phyloP scores from a whole-genome alignment of 768 basidiomycete species.

The Lentinula edodes region DNA sequence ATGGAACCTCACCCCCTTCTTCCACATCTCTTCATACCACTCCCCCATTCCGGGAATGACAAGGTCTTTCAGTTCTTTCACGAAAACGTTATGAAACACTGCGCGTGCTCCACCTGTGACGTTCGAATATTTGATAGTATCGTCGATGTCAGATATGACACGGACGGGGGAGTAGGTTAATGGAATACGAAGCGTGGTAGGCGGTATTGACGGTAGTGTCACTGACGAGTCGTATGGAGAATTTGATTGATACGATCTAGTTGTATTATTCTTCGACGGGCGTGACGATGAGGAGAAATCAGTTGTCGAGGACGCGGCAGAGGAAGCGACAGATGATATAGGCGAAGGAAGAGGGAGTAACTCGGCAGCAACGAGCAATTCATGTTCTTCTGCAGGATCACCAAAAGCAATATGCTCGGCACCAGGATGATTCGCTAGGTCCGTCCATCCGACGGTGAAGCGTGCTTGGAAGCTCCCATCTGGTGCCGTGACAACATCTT shows the following conservation, averaged over 20 bases:
- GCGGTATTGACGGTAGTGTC: neutral
- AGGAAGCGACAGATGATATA: constrained; percentile 8
- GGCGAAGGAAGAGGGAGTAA: constrained; percentile 34
- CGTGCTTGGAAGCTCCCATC: constrained; percentile 73
- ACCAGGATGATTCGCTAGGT: constrained; percentile 54
- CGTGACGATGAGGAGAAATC: neutral
- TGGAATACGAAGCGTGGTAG: constrained; percentile 30
- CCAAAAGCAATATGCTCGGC: constrained; percentile 55
- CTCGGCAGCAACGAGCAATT: constrained; percentile 50
- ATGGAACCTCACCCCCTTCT: constrained; percentile 71
- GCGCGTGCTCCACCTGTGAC: constrained; percentile 75
- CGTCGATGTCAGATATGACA: constrained; percentile 91
- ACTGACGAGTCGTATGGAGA: neutral
- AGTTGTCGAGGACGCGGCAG: constrained; percentile 7
- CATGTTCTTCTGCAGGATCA: constrained; percentile 44
- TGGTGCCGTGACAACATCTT: constrained; percentile 49
- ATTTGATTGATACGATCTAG: neutral
- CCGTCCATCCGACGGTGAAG: constrained; percentile 64
- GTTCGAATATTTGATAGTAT: constrained; percentile 81
- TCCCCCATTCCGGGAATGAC: constrained; percentile 79
- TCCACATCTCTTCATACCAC: constrained; percentile 71
- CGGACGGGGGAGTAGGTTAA: constrained; percentile 63
- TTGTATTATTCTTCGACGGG: neutral
- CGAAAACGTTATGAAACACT: constrained; percentile 90
- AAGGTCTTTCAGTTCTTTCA: constrained; percentile 73